Conservation (phyloP, 768 basidiomycete genomes). For the Suillus variegatus region DNA sequence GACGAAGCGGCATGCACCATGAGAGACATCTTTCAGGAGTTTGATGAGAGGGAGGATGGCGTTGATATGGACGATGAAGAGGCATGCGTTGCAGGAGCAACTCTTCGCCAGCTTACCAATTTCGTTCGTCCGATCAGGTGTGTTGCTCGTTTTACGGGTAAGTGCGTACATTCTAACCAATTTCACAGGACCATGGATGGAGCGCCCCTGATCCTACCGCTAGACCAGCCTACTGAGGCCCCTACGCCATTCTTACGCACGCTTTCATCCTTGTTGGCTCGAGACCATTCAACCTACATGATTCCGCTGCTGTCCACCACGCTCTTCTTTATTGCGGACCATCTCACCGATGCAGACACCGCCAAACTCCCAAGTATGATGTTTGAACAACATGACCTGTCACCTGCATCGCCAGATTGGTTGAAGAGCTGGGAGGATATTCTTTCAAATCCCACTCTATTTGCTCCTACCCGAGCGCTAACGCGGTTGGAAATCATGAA, state of each 20-base stretch:
- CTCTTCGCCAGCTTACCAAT: conserved; percentile 55
- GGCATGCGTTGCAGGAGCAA: conserved; percentile 61
- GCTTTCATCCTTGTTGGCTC: conserved; percentile 61
- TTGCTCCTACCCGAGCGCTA: conserved; percentile 44
- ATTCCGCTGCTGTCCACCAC: conserved; percentile 63
- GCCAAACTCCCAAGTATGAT: conserved; percentile 61
- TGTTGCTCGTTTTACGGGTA: conserved; percentile 20
- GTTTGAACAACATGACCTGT: conserved; percentile 66
- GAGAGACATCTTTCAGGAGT: conserved; percentile 73
- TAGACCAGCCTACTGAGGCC: conserved; percentile 54
- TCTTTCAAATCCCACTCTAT: conserved; percentile 48
- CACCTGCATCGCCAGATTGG: conserved; percentile 74
- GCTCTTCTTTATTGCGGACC: conserved; percentile 65
- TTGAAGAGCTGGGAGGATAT: conserved; percentile 64
- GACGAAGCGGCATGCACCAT: conserved; percentile 70
- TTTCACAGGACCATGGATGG: conserved; percentile 45
- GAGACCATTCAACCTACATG: conserved; percentile 59
- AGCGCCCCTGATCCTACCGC: conserved; percentile 48
- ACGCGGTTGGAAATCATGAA: conserved; percentile 61
- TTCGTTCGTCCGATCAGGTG: conserved; percentile 63
- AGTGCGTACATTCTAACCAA: conserved; percentile 7
- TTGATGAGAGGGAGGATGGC: conserved; percentile 65
- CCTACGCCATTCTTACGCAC: conserved; percentile 62
- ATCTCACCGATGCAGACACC: conserved; percentile 70
- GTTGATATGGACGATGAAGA: conserved; percentile 65